Base-by-base conservation (phyloP, 2,329 filamentous ascomycete genomes). In the Blastomyces silverae region DNA sequence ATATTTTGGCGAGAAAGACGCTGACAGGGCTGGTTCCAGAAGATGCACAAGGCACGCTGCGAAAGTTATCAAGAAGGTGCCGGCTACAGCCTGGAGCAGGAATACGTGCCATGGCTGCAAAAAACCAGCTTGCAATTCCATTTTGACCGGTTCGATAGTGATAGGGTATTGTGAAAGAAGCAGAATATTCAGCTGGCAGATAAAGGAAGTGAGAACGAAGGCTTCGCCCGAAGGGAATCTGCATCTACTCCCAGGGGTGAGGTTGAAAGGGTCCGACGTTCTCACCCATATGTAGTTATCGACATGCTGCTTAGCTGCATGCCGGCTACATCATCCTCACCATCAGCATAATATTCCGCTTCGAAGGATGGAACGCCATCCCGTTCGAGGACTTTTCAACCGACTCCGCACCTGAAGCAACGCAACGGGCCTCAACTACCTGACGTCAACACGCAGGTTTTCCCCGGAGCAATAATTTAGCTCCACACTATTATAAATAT, bases 1-100 rank as follows among this genome's bases (percentile, higher is more conserved):
- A n/a, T 56, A 56, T 56, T 56, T 56, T 31, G 53, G 53, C 11
- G 53, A 56, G 53, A 56, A 56, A 6, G 53, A 56, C 53, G 53
- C 53, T 37, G 37, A 37, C 28, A 56, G 7, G 28, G 53, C 53
- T 56, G 53, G 53, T 20, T 56, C 28, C 28, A 56, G 15, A 37
- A 56, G 53, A 15, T 56, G 53, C 25, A 56, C 15, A 56, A 56
- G 53, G 17, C 53, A 56, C n/a, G 28, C 53, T 56, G 53, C 28
- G 20, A 25, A 11, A 50, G 7, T 25, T 50, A 25, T 11, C 7
- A 50, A 25, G n/a, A 50, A 22, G 17, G 20, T 25, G 2, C 46
- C 46, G 17, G 46, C 46, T n/a, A 50, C 8, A 50, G 46, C 20
- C n/a, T 22, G 46, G n/a, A 22, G 46, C 11, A 50, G 20, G 46